Conservation (phyloP, 1,284 basidiomycete genomes). For the Microbotryomycetes sp. region DNA sequence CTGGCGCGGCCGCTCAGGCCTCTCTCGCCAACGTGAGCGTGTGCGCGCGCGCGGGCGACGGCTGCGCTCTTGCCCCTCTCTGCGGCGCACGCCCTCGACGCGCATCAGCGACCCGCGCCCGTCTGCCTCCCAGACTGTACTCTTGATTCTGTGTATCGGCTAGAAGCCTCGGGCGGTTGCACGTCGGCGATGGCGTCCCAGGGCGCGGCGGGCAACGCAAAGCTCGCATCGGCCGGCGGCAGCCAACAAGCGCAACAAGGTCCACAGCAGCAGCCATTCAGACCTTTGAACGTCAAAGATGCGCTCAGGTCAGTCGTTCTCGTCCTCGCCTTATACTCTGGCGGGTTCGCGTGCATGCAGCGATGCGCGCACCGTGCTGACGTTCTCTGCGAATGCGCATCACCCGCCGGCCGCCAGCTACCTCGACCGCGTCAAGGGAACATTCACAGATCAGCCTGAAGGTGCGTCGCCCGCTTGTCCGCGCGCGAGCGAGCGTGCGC, state of each 20-base stretch:
- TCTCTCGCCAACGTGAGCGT: no score
- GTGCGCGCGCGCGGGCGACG: no score
- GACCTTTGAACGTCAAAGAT: conserved; percentile 21
- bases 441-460: conserved; percentile 29
- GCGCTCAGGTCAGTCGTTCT: conserved; percentile 10
- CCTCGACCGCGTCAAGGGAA: conserved; percentile 31
- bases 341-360: no score
- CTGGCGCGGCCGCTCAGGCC: neutral
- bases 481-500: neutral
- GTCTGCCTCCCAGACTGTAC: no score
- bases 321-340: neutral
- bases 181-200: no score
- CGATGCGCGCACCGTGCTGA: no score
- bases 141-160: no score
- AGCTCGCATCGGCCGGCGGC: neutral
- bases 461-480: conserved; percentile 3
- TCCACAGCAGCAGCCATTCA: neutral
- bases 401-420: conserved; percentile 14
- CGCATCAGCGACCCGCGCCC: neutral
- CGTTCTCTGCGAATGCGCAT: neutral
- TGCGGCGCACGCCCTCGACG: neutral
- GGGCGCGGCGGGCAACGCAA: neutral
- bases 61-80: neutral
- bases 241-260: neutral
- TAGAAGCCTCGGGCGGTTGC: no score